Percentiles rank a stretch among this genome's conserved stretches.
Evolutionary conservation across 257 asterid species (phyloP).

Genomic region (Catharanthus roseus): DNA sequence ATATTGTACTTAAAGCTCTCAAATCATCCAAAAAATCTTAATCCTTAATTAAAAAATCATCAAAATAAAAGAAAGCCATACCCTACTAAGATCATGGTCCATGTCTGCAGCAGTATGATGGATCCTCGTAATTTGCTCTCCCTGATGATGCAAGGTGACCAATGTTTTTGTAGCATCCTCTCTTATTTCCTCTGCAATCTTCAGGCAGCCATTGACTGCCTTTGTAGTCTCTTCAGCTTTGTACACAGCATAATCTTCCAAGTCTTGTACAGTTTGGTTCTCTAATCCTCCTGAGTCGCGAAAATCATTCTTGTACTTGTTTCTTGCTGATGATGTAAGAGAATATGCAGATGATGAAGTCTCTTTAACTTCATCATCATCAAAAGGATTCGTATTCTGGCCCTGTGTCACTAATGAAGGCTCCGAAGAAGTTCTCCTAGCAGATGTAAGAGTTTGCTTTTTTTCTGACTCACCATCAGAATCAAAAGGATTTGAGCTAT

Average conservation of each 20-base stretch:
- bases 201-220: slow-evolving; percentile 61
- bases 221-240: slow-evolving; percentile 85
- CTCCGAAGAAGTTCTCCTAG: slow-evolving; percentile 56
- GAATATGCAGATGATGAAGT: slow-evolving; percentile 37
- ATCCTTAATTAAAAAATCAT: background rate
- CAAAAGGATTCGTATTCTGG: slow-evolving; percentile 57
- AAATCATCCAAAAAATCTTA: background rate
- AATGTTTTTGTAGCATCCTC: slow-evolving; percentile 83
- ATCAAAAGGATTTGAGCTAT: slow-evolving; percentile 64
- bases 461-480: slow-evolving; percentile 59
- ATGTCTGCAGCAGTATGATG: slow-evolving; percentile 85
- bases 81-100: slow-evolving; percentile 89
- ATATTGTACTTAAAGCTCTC: background rate
- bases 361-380: slow-evolving; percentile 42
- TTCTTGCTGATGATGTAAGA: slow-evolving; percentile 40
- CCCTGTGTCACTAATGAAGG: slow-evolving; percentile 37
- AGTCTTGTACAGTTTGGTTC: slow-evolving; percentile 63
- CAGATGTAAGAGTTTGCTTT: slow-evolving; percentile 37
- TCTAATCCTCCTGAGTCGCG: slow-evolving; percentile 70
- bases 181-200: slow-evolving; percentile 88
- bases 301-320: slow-evolving; percentile 61
- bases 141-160: slow-evolving; percentile 86
- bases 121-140: slow-evolving; percentile 83
- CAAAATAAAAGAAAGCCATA: slow-evolving; percentile 25
- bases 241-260: slow-evolving; percentile 67